Evolutionary conservation across 106 monocot genomes (phyloP).

Genomic region (Cymbidium sinense): DNA sequence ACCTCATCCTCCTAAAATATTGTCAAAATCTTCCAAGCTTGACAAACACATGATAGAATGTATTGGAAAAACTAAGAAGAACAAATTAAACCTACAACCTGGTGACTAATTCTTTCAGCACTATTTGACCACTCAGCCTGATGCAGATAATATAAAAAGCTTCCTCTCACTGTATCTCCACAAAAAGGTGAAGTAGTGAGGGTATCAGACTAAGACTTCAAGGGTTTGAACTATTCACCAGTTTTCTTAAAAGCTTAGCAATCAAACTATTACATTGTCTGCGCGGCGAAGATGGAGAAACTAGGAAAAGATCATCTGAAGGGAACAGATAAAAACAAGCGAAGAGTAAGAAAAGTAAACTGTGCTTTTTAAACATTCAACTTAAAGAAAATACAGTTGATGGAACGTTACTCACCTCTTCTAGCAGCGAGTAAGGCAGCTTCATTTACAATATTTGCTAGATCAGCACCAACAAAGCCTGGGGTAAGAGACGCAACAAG

Average conservation of each 20-base stretch:
- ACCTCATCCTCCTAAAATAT: no score
- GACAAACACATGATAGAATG: no score
- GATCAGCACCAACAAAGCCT: constrained; percentile 88
- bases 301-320: not conserved
- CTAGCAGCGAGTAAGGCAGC: constrained; percentile 87
- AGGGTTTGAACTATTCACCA: not conserved
- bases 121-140: not conserved
- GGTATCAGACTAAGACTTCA: not conserved
- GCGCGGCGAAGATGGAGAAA: not conserved
- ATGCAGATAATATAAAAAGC: not conserved
- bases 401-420: constrained; percentile 49
- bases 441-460: constrained; percentile 92
- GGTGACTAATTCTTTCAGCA: not conserved
- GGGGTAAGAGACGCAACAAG: constrained; percentile 76
- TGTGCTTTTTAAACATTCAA: not conserved
- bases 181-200: not conserved
- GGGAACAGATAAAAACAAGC: not conserved
- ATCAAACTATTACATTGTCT: no score
- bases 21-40: no score
- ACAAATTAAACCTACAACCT: no score
- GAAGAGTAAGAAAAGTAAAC: not conserved
- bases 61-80: no score
- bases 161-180: not conserved
- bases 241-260: not conserved
- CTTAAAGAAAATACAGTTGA: not conserved